These are phyloP conservation scores for Condylostoma magnum DNA, from an alignment of 169 alveolate species.

Conservation along the genomic window DNA sequence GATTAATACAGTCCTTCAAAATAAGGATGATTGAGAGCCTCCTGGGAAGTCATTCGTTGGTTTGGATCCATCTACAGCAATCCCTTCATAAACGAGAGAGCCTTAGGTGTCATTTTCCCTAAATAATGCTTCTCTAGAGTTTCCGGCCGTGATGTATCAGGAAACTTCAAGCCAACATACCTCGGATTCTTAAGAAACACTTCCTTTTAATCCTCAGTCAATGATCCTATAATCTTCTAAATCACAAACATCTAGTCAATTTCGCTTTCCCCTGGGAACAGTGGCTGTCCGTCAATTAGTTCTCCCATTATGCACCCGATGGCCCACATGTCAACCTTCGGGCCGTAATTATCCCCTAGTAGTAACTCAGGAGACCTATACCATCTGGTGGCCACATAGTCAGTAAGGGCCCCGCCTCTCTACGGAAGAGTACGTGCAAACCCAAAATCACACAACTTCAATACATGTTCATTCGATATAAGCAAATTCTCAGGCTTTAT, in stretches of 20 bases:
- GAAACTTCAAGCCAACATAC: constrained; percentile 73
- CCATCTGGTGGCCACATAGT: constrained; percentile 86
- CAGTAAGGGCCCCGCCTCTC: constrained; percentile 60
- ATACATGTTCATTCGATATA: constrained; percentile 37
- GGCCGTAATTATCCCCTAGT: constrained; percentile 66
- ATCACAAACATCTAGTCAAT: constrained; percentile 79
- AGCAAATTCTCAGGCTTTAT: constrained; percentile 83
- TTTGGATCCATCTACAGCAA: constrained; percentile 64
- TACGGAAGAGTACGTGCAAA: constrained; percentile 80
- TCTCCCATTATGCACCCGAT: constrained; percentile 88
- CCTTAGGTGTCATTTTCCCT: constrained; percentile 68
- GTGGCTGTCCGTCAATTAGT: constrained; percentile 85
- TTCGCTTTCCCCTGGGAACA: constrained; percentile 89
- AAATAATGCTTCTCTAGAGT: constrained; percentile 70
- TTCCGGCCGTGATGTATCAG: constrained; percentile 77
- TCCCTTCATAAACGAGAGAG: constrained; percentile 71
- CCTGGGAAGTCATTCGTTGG: constrained; percentile 62
- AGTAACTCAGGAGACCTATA: constrained; percentile 80
- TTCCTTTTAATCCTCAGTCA: constrained; percentile 66
- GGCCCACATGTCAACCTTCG: constrained; percentile 82
- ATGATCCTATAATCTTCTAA: constrained; percentile 73
- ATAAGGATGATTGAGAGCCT: constrained; percentile 70
- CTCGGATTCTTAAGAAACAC: constrained; percentile 71
- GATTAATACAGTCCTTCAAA: constrained; percentile 44
- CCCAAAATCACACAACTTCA: constrained; percentile 87